Base-by-base conservation (phyloP, 768 basidiomycete genomes). In the Guyanaporus albipodus region DNA sequence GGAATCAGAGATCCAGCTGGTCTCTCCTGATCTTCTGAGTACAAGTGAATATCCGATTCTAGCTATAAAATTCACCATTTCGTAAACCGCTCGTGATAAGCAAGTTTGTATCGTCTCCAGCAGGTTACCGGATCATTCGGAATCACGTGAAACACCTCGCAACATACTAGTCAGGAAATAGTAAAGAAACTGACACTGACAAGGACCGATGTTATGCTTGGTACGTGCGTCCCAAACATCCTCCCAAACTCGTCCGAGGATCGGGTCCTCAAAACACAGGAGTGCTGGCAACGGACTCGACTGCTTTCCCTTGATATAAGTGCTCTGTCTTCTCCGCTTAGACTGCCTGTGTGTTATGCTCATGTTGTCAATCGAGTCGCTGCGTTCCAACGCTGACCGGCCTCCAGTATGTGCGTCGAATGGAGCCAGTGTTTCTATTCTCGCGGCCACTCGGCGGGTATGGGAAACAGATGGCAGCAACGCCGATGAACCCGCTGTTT, bases 81-180 rank as follows among this genome's bases (percentile, higher is more conserved):
- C 56, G 75, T 79, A 51, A 89, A 58, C 3, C 87, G 79, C 52
- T 91, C 90, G 36, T 91, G 85, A 59, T 86, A 76, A 6, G 73
- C 66, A 37, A 85, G 89, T 61, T 85, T 94, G 68, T 85, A 97
- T 60, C 91, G 87, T 59, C 93, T 93, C 95, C 95, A 99, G 0
- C 94, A 95, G 2, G 85, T 85, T 49, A 97, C 80, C 19, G 83
- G 73, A 63, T 99, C 94, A 63, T 98, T 94, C 6, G 96, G 95
- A 43, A 94, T 72, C 28, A 87, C 85, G 57, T 91, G 85, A 72
- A 99, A 99, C 4, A 97, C 92, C 62, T 89, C 94, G 45, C 93
- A 85, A 69, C 80, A 97, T 53, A 97, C 91, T 62, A 54, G 52
- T n/a, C 10, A 37, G n/a, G 23, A 21, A 19, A 11, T 39, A 4